Base-by-base conservation (phyloP, 352 stramenopile species). In the Globisporangium nunn region DNA sequence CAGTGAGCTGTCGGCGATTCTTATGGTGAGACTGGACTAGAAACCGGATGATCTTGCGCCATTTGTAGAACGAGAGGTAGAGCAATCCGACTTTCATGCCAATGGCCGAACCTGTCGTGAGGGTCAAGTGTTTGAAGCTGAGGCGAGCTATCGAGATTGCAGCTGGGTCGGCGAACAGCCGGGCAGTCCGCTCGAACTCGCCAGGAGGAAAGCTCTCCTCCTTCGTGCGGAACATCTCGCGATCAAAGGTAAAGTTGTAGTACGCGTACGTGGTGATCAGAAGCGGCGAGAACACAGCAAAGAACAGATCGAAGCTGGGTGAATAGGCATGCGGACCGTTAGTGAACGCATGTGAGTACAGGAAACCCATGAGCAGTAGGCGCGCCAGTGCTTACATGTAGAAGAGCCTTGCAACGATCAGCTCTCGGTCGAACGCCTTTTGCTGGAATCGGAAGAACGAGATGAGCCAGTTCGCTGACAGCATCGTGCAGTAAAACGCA, bases 401-500 rank as follows among this genome's bases (percentile, higher is more conserved):
- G 47, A 15, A 63, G 52, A 11, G 67, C 63, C 1, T 23, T 23
- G 23, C 23, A 23, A 23, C 23, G 23, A 23, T 23, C 23, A 23
- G 23, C 23, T 23, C 23, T 23, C 23, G 23, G 23, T 23, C 23
- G 23, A 23, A 23, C 23, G 23, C 23, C 23, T 23, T 23, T 23
- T 57, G 50, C 50, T 67, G 61, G 58, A 72, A 72, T 29, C 66
- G 58, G 40, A 64, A 66, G 40, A 69, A 62, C n/a, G 66, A 61
- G 37, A 72, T 59, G 23, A 64, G 6, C 61, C 58, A 72, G 31
- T 68, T 67, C 2, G 52, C 28, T 12, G 58, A 35, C 3, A 72
- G 58, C 47, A 69, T 35, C 5, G 61, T 17, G 3, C 45, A 48
- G 55, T 69, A 72, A 48, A 69, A 65, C 17, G 50, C 35, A 33